Base-by-base conservation (phyloP, 352 stramenopile species). In the Stephanocyclus meneghinianus region DNA sequence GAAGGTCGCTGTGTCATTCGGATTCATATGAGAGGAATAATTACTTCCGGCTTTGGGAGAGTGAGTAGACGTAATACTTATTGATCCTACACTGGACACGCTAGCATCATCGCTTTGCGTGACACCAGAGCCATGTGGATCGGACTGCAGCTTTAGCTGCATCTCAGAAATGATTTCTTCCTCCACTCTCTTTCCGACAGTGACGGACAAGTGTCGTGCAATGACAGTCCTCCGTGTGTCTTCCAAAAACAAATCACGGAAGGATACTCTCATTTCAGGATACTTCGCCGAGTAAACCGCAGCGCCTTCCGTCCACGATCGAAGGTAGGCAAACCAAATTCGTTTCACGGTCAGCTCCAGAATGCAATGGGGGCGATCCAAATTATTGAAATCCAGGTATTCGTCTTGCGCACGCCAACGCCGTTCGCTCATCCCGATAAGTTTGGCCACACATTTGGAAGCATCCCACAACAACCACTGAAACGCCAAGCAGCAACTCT, bases 181-280 rank as follows among this genome's bases (percentile, higher is more conserved):
- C 29, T 84, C 70, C 44, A 91, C 18, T 67, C 76, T 63, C 30
- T 80, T 84, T 16, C 62, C 71, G 2, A 86, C 71, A 55, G 60
- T 79, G 0, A 85, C 61, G 11, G 74, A 81, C 30, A 91, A 62
- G 55, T 85, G 80, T 67, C 71, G 74, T 15, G 76, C 71, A 0
- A 92, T 7, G 30, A 66, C 48, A 29, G 26, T 35, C 32, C 74
- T 75, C 1, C 69, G 30, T 35, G 47, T 10, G 5, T 57, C 26
- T n/a, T 50, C 37, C 16, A 92, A 56, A 69, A 91, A 93, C 15
- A 37, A 71, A 83, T 91, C 88, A 47, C 88, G 88, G 65, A 93
- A 88, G 10, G 71, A 87, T 64, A 91, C 88, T 69, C 86, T 78
- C 56, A 91, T 79, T 50, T 90, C 76, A 30, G 88, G 88, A 81